A percentile compares a stretch with the other conserved stretches of the same genome.
Conservation (phyloP, 2,329 filamentous ascomycete species). For the Ceratocystis cubensis region DNA sequence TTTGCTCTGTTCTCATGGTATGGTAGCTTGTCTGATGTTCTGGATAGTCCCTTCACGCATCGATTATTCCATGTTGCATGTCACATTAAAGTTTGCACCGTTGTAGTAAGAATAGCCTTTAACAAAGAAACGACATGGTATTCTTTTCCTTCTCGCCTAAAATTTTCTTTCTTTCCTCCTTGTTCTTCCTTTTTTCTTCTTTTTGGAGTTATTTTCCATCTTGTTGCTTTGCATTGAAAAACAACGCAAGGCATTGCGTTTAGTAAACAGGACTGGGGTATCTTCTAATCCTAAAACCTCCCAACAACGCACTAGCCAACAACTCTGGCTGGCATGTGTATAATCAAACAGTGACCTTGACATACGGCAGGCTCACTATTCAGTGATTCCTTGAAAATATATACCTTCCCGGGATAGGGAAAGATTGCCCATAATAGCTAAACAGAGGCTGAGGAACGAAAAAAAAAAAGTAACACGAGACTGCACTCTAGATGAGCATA, state of each 20-base stretch:
- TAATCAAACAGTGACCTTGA: neutral
- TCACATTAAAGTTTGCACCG: too few species aligned
- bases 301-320: neutral
- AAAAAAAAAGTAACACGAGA: neutral
- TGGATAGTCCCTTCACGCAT: too few species aligned
- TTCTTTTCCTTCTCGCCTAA: slow-evolving; percentile 2
- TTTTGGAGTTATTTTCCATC: slow-evolving; percentile 5
- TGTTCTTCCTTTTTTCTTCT: neutral
- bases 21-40: too few species aligned
- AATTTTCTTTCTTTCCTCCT: neutral
- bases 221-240: neutral
- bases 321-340: neutral
- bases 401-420: neutral
- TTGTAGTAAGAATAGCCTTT: neutral
- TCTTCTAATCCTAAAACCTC: neutral
- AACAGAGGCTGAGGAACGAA: neutral
- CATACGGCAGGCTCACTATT: neutral
- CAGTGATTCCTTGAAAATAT: neutral
- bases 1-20: too few species aligned
- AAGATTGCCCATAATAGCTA: neutral
- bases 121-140: neutral
- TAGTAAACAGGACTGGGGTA: neutral
- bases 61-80: too few species aligned
- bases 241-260: too few species aligned
- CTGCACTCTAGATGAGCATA: neutral